These are phyloP conservation scores for Ophiostoma angusticollis DNA, from an alignment of 2,329 filamentous ascomycete species.

Conservation along the genomic window DNA sequence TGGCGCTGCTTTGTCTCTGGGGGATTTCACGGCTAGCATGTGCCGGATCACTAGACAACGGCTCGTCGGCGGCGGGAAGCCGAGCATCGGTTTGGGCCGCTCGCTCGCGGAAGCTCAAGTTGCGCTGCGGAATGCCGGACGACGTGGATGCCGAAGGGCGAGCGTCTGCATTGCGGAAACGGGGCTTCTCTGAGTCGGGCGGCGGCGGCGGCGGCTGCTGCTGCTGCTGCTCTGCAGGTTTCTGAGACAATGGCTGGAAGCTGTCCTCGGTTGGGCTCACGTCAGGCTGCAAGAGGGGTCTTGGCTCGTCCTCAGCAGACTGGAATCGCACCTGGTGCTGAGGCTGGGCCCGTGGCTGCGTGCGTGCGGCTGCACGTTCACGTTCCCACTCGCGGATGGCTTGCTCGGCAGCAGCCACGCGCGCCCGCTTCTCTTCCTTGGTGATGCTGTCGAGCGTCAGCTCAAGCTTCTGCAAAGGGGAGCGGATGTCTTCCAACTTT, in stretches of 20 bases:
- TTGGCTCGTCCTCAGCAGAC: slow-evolving; percentile 16
- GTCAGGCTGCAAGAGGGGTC: slow-evolving; percentile 15
- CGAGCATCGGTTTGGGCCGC: slow-evolving; percentile 32
- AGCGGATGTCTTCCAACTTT: slow-evolving; percentile 67
- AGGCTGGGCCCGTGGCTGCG: slow-evolving; percentile 4
- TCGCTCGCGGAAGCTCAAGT: slow-evolving; percentile 48
- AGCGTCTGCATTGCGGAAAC: slow-evolving; percentile 7
- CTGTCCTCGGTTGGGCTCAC: slow-evolving; percentile 12
- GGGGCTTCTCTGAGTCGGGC: slow-evolving; percentile 18
- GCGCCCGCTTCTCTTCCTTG: slow-evolving; percentile 86
- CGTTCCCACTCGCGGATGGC: slow-evolving; percentile 51
- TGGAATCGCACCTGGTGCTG: slow-evolving; percentile 22
- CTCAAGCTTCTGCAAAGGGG: slow-evolving; percentile 87
- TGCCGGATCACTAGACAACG: slow-evolving; percentile 9
- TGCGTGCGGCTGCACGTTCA: slow-evolving; percentile 13
- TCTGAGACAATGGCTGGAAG: slow-evolving; percentile 18
- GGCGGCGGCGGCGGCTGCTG: slow-evolving; percentile 16
- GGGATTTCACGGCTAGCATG: too few species aligned
- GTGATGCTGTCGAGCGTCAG: slow-evolving; percentile 82
- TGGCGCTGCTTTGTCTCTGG: slow-evolving; percentile 3
- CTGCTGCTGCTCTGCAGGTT: slow-evolving; percentile 20
- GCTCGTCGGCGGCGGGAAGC: slow-evolving; percentile 18
- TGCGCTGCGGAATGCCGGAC: slow-evolving; percentile 36
- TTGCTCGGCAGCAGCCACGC: slow-evolving; percentile 70
- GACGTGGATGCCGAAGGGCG: slow-evolving; percentile 11